phyloP scores from a whole-genome alignment of 2,329 filamentous ascomycete genomes.

The Penicillium fuscoglaucum region DNA sequence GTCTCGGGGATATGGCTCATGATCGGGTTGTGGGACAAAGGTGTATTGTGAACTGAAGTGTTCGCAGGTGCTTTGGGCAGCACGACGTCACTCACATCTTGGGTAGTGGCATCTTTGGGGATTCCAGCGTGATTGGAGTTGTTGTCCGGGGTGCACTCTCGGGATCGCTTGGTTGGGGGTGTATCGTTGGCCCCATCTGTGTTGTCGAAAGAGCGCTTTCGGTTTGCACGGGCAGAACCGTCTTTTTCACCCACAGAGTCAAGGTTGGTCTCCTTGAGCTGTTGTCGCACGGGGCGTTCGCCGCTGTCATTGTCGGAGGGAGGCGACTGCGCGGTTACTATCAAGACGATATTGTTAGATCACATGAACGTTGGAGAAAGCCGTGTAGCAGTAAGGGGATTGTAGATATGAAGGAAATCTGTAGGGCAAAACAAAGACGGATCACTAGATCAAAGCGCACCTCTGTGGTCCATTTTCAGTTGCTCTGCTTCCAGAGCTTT shows the following conservation, averaged over 20 bases:
- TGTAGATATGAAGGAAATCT: background rate
- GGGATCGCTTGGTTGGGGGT: conserved; percentile 45
- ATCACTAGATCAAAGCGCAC: background rate
- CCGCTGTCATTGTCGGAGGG: conserved; percentile 45
- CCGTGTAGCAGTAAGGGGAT: background rate
- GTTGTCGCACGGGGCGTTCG: conserved; percentile 60
- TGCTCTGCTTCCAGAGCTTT: conserved; percentile 6
- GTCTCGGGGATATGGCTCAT: background rate
- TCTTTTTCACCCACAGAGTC: conserved; percentile 34
- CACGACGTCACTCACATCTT: conserved; percentile 1
- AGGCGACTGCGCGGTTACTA: conserved; percentile 30
- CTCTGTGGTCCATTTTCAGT: conserved; percentile 2
- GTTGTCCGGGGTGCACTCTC: conserved; percentile 39
- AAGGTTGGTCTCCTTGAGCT: conserved; percentile 63
- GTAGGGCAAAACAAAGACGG: background rate
- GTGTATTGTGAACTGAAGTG: background rate
- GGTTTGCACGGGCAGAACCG: conserved; percentile 17
- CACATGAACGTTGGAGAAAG: conserved; percentile 1
- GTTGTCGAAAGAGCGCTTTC: conserved; percentile 38
- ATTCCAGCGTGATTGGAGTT: conserved; percentile 12
- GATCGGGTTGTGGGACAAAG: background rate
- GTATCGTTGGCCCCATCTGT: conserved; percentile 31
- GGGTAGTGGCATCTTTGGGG: background rate
- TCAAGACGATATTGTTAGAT: conserved; percentile 13
- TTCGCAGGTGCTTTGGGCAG: background rate